Base-by-base conservation (phyloP, 108 stramenopile species). In the Cyclotella atomus region DNA sequence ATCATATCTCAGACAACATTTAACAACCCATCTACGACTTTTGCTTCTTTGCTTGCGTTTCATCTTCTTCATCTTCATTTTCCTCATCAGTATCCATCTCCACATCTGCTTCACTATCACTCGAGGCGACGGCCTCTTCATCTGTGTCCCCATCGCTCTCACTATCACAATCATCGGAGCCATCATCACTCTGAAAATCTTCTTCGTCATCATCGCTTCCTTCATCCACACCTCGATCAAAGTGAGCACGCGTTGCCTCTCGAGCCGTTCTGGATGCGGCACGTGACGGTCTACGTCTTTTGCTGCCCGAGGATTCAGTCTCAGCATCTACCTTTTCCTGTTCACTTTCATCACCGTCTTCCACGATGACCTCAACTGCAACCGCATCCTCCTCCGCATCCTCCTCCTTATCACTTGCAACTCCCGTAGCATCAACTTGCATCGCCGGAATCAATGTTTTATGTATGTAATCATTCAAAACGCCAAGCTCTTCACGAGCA, bases 381-480 rank as follows among this genome's bases (percentile, higher is more conserved):
- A 59, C 66, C 33, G 7, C 47, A 44, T 47, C 36, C 17, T 52
- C 70, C 1, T 70, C 66, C 19, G 52, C 74, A 43, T 61, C 61
- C 20, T 49, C 50, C 1, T 73, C 36, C 38, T 68, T 59, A 17
- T 52, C 59, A n/a, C n/a, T n/a, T 41, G 38, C 38, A 41, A 41
- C 12, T 41, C 21, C 24, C 56, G 4, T 66, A 49, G 62, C 84
- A 74, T 91, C 90, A 25, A 32, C 12, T 62, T 78, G 63, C 93
- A 94, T 90, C 50, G 90, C 89, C 8, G 88, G 87, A 68, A 91
- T 88, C 62, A 94, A 70, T 14, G 76, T 66, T 24, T 87, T 41
- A 38, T 94, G 88, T 56, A 91, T 89, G 65, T 91, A 94, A 24
- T 81, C 53, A 66, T 89, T 87, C 74, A 94, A 67, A 2, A 66